Evolutionary conservation across 176 grass and related monocot genomes (phyloP), one percentile per base, ranked within the genome.

Genomic region (Carex littledalei): DNA sequence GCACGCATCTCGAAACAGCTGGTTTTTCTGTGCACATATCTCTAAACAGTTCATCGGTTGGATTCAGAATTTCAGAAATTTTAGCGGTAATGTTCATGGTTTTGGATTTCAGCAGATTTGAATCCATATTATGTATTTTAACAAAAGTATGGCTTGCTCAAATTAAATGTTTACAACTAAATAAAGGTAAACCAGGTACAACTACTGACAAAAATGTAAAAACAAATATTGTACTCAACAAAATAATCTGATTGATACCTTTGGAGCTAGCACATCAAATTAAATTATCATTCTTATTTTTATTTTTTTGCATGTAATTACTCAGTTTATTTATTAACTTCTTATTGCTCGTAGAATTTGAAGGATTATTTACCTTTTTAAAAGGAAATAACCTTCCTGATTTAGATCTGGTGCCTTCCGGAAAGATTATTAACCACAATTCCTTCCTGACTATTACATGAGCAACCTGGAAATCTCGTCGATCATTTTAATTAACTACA

Each of bases 361-460:
- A 73, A 49, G 3, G 4, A 73, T 49, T 47, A 31, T 61, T 22
- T 86, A 86, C 84, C 87, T 92, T 92, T 86, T 92, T 92, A 70
- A 90, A 90, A n/a, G 91, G 88, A 39, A 88, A 86, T 20, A 89
- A 58, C 61, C 90, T 85, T 56, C 88, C 85, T 52, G 81, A 81
- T 70, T 32, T 86, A 8, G 88, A 93, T 39, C 91, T 57, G 7
- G 88, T 93, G 72, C 86, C 91, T 76, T 92, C 91, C 8, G 91
- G 88, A 77, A 93, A 90, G 5, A 93, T n/a, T n/a, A n/a, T n/a
- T n/a, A n/a, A n/a, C n/a, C n/a, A n/a, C n/a, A n/a, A n/a, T n/a
- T n/a, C n/a, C n/a, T n/a, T n/a, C n/a, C n/a, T n/a, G n/a, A n/a
- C n/a, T n/a, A 93, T 50, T 13, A 67, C 53, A 18, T 24, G 29